phyloP scores from a whole-genome alignment of 192 early-diverging fungal species.

The Rhizophlyctis rosea region DNA sequence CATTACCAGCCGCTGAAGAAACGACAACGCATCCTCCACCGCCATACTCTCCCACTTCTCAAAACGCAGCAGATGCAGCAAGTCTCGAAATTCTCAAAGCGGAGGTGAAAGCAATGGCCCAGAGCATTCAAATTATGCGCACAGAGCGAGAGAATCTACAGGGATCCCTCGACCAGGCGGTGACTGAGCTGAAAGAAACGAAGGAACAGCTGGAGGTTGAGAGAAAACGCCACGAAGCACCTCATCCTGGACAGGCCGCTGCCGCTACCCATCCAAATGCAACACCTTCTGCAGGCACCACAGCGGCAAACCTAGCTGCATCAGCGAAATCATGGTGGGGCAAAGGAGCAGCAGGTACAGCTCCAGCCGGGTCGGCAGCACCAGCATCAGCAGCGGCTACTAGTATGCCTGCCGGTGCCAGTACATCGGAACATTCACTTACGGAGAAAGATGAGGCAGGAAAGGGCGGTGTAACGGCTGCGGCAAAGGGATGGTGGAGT shows the following conservation, averaged over 20 bases:
- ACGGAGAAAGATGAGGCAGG: background rate
- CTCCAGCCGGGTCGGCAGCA: background rate
- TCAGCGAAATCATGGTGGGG: conserved; percentile 20
- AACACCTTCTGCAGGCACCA: background rate
- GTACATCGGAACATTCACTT: background rate
- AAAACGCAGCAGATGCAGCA: conserved; percentile 2
- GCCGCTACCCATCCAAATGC: too few relatives aligned
- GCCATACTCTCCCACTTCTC: conserved; percentile 14
- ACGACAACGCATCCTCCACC: conserved; percentile 11
- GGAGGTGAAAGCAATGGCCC: conserved; percentile 13
- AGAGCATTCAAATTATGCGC: conserved; percentile 9
- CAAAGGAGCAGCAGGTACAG: background rate
- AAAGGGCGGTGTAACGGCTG: background rate
- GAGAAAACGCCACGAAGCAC: conserved; percentile 10
- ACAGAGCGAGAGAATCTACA: conserved; percentile 6
- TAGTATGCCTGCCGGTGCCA: too few relatives aligned
- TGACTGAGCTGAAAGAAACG: conserved; percentile 1
- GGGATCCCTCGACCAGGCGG: conserved; percentile 8
- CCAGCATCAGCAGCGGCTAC: conserved; percentile 1
- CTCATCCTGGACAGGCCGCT: too few relatives aligned
- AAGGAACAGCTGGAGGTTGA: background rate
- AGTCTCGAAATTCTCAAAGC: conserved; percentile 10
- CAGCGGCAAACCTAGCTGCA: background rate
- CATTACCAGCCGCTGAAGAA: background rate
- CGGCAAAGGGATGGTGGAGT: conserved; percentile 4